Evolutionary conservation across 2,329 filamentous ascomycete species (phyloP).

Genomic region (Neofusicoccum laricinum): DNA sequence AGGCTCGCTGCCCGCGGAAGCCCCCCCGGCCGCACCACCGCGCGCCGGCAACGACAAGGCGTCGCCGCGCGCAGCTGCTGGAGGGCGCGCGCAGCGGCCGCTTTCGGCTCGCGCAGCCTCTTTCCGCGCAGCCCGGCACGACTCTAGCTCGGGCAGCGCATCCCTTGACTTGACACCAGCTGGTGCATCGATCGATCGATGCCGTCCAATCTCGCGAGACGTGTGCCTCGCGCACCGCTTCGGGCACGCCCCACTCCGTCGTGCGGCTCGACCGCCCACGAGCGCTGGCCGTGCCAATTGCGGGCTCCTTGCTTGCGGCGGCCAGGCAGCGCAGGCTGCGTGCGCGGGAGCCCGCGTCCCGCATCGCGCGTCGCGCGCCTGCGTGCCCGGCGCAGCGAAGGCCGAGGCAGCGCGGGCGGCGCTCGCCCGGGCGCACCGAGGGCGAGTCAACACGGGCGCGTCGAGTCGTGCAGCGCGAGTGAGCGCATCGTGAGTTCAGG

Average conservation of each 20-base stretch:
- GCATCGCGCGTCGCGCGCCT: not conserved
- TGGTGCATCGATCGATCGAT: constrained; percentile 18
- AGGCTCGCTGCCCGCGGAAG: not conserved
- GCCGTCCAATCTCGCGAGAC: constrained; percentile 3
- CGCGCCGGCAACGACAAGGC: constrained; percentile 10
- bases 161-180: constrained; percentile 9
- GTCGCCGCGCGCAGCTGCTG: not conserved
- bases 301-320: constrained; percentile 8
- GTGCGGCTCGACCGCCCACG: constrained; percentile 12
- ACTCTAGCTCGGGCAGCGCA: constrained; percentile 8
- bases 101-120: constrained; percentile 13
- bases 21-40: not conserved
- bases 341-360: not conserved
- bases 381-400: not conserved
- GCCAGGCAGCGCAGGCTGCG: not conserved
- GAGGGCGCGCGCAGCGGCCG: constrained; percentile 1
- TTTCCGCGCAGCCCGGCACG: constrained; percentile 8
- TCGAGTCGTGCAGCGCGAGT: not conserved
- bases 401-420: not conserved
- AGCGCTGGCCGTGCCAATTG: not conserved
- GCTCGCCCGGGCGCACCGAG: not conserved
- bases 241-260: constrained; percentile 13
- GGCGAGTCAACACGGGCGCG: constrained; percentile 1
- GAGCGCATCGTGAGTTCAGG: constrained; percentile 7
- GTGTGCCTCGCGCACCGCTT: constrained; percentile 14